A percentile compares a stretch with the other conserved stretches of the same genome.
Evolutionary conservation across 2,329 filamentous ascomycete species (phyloP).

Genomic region (Parafenestella ontariensis): DNA sequence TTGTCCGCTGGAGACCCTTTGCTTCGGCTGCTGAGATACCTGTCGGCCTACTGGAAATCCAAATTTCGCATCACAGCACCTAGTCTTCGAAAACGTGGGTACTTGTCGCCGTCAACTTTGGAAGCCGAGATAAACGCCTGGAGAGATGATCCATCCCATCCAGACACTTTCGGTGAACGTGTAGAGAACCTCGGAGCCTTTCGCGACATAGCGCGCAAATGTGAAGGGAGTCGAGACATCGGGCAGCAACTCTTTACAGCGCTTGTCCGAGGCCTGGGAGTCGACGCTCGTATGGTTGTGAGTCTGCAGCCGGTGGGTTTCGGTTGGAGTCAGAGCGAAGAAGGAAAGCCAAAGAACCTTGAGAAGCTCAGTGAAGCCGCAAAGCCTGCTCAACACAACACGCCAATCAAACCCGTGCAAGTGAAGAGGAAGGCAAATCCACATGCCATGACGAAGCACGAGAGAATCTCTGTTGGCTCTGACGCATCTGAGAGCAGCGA

Average conservation of each 20-base stretch:
- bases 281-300: constrained; percentile 83
- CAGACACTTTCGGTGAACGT: constrained; percentile 75
- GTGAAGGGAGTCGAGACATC: constrained; percentile 83
- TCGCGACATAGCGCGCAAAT: constrained; percentile 69
- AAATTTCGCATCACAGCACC: constrained; percentile 79
- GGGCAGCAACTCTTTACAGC: constrained; percentile 91
- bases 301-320: constrained; percentile 88
- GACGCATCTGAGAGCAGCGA: constrained; percentile 53
- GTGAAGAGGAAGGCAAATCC: constrained; percentile 12
- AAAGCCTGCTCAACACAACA: not conserved
- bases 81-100: constrained; percentile 86
- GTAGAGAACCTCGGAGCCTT: constrained; percentile 73
- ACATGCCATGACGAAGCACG: constrained; percentile 8
- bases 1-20: constrained; percentile 85
- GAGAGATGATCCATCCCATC: constrained; percentile 67
- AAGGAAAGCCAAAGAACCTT: constrained; percentile 64
- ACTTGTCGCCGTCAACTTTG: constrained; percentile 77
- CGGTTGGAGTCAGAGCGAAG: constrained; percentile 87
- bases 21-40: constrained; percentile 73
- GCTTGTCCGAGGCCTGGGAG: constrained; percentile 76
- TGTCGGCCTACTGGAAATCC: constrained; percentile 90
- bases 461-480: constrained; percentile 12
- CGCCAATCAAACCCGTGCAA: not conserved
- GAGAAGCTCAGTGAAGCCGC: constrained; percentile 24
- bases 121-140: constrained; percentile 77